Percentiles rank a stretch among this genome's conserved stretches.
Conservation (phyloP, 2,329 filamentous ascomycete species). For the Colletotrichum limetticola region DNA sequence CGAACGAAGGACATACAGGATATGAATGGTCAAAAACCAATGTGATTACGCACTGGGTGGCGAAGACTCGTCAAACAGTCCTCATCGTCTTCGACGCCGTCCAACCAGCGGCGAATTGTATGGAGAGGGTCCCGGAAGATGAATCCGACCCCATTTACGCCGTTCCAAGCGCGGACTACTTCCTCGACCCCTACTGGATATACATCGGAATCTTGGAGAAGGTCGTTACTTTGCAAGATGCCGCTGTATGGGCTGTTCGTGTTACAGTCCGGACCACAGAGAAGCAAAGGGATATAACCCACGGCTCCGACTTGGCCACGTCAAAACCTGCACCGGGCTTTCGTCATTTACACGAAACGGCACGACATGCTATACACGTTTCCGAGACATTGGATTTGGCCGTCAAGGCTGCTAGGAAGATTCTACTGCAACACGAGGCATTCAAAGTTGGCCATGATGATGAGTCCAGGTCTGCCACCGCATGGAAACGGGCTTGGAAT, state of each 20-base stretch:
- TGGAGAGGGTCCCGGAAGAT: constrained; percentile 9
- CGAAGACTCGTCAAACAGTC: constrained; percentile 37
- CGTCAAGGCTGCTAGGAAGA: constrained; percentile 43
- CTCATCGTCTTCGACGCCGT: constrained; percentile 46
- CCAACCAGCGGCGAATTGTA: constrained; percentile 1
- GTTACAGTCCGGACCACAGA: constrained; percentile 48
- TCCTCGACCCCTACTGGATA: constrained; percentile 49
- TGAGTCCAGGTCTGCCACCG: neutral
- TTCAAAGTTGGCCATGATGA: constrained; percentile 22
- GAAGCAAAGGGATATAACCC: constrained; percentile 23
- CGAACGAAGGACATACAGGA: constrained; percentile 11
- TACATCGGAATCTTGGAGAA: constrained; percentile 45
- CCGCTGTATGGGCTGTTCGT: constrained; percentile 52
- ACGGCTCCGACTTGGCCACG: neutral
- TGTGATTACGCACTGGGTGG: constrained; percentile 42
- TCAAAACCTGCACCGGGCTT: constrained; percentile 47
- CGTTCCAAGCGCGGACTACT: neutral
- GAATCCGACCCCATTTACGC: constrained; percentile 14
- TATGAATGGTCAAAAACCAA: constrained; percentile 51
- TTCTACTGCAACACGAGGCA: constrained; percentile 44
- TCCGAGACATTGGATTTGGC: constrained; percentile 53
- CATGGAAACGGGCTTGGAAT: constrained; percentile 20
- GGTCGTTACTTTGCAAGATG: constrained; percentile 45
- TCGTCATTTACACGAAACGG: constrained; percentile 50
- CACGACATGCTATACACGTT: constrained; percentile 56